phyloP scores from a whole-genome alignment of 73 alveolate genomes.

The Blepharisma japonicum region DNA sequence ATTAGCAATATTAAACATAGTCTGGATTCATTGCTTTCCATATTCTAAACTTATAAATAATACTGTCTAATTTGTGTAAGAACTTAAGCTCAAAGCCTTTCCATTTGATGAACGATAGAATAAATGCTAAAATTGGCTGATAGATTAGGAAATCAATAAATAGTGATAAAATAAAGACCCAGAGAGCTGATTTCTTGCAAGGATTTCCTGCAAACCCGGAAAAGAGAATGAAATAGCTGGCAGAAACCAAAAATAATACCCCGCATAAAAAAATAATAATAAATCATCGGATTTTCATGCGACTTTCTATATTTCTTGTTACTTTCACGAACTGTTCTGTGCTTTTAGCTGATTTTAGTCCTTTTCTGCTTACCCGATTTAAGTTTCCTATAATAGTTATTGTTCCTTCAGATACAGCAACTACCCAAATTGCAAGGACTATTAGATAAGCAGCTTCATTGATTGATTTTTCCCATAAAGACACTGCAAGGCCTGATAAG shows the following conservation, averaged over 20 bases:
- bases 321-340: constrained; percentile 1
- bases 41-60: constrained; percentile 1
- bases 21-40: constrained; percentile 24
- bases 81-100: not conserved
- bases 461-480: constrained; percentile 10
- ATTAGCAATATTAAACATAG: not conserved
- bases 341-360: constrained; percentile 1
- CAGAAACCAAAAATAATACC: not conserved
- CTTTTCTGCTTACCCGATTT: not conserved
- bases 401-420: not conserved
- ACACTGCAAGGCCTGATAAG: not conserved
- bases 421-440: constrained; percentile 5
- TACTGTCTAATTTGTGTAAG: not conserved
- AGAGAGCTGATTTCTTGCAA: not conserved
- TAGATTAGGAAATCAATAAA: not conserved
- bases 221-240: not conserved
- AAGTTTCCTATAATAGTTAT: not conserved
- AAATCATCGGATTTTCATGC: constrained; percentile 13
- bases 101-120: not conserved
- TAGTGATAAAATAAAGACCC: not conserved
- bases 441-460: not conserved
- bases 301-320: not conserved
- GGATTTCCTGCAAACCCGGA: not conserved
- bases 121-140: not conserved
- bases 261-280: not conserved